Evolutionary conservation across 495 filamentous ascomycete species (phyloP).

Genomic region (Xylaria sp.): DNA sequence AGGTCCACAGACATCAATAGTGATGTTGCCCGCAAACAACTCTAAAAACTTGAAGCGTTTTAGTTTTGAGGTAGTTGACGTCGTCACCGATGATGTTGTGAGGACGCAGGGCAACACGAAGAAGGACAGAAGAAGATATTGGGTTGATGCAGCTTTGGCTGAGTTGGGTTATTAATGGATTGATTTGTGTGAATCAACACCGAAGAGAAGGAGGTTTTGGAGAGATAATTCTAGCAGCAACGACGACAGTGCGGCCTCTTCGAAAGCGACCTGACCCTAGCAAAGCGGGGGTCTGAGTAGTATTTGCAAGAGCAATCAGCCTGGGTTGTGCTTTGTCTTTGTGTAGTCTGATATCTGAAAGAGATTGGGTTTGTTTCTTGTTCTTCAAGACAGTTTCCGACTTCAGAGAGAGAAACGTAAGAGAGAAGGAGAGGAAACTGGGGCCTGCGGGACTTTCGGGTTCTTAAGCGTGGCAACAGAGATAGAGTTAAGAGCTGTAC

Average conservation of each 20-base stretch:
- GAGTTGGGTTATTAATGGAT: slow-evolving; percentile 13
- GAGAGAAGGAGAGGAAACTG: slow-evolving; percentile 25
- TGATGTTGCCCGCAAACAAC: slow-evolving; percentile 35
- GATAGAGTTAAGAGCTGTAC: slow-evolving; percentile 11
- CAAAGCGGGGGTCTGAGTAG: slow-evolving; percentile 18
- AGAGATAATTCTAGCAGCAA: slow-evolving; percentile 1
- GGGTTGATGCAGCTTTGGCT: neutral
- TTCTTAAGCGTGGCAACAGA: slow-evolving; percentile 25
- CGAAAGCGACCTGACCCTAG: slow-evolving; percentile 12
- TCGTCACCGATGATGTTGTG: slow-evolving; percentile 33
- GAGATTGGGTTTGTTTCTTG: slow-evolving; percentile 2
- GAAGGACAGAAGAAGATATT: neutral
- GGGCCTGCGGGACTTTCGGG: slow-evolving; percentile 22
- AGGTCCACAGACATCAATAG: slow-evolving; percentile 81
- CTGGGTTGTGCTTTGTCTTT: slow-evolving; percentile 7
- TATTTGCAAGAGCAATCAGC: slow-evolving; percentile 22
- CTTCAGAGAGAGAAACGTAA: slow-evolving; percentile 8
- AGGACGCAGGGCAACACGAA: slow-evolving; percentile 17
- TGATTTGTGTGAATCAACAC: slow-evolving; percentile 2
- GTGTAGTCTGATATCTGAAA: neutral
- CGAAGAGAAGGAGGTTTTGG: neutral
- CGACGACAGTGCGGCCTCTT: slow-evolving; percentile 25
- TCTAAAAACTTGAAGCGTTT: slow-evolving; percentile 34
- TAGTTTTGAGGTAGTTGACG: slow-evolving; percentile 29
- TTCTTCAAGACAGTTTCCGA: slow-evolving; percentile 15